Conservation (phyloP, 768 basidiomycete species). For the Phaffia australis region DNA sequence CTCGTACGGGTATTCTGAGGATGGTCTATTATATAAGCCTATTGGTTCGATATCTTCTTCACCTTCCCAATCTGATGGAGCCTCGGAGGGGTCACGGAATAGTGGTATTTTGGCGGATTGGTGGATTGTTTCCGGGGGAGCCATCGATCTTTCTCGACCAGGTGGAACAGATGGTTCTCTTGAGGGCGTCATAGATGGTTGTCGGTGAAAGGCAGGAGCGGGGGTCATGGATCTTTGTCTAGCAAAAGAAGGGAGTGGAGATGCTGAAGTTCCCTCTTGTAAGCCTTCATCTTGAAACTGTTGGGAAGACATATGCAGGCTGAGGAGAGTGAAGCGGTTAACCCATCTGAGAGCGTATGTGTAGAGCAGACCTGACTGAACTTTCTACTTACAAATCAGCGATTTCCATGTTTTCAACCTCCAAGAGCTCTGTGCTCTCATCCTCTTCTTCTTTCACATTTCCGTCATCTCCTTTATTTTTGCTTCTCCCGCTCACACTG, state of each 20-base stretch:
- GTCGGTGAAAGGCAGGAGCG: constrained; percentile 2
- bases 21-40: not conserved
- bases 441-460: constrained; percentile 25
- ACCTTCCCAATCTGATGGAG: not conserved
- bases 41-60: not conserved
- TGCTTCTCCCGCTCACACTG: constrained; percentile 10
- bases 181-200: too few relatives aligned
- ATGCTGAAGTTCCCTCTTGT: not conserved
- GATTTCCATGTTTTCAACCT: constrained; percentile 48
- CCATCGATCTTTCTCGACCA: too few relatives aligned
- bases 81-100: constrained; percentile 3
- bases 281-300: constrained; percentile 7
- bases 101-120: too few relatives aligned
- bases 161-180: too few relatives aligned
- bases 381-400: constrained; percentile 48
- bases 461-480: not conserved
- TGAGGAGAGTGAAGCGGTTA: not conserved
- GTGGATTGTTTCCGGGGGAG: too few relatives aligned
- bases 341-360: not conserved
- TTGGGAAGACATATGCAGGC: constrained; percentile 18
- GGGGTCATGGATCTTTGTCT: not conserved
- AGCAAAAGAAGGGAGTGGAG: not conserved
- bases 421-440: constrained; percentile 31
- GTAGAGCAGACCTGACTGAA: not conserved
- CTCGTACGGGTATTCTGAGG: too few relatives aligned